Percentiles rank a stretch among this genome's conserved stretches.
Evolutionary conservation across 441 rosid species (phyloP).

Genomic region (Pelargonium fulgidum): DNA sequence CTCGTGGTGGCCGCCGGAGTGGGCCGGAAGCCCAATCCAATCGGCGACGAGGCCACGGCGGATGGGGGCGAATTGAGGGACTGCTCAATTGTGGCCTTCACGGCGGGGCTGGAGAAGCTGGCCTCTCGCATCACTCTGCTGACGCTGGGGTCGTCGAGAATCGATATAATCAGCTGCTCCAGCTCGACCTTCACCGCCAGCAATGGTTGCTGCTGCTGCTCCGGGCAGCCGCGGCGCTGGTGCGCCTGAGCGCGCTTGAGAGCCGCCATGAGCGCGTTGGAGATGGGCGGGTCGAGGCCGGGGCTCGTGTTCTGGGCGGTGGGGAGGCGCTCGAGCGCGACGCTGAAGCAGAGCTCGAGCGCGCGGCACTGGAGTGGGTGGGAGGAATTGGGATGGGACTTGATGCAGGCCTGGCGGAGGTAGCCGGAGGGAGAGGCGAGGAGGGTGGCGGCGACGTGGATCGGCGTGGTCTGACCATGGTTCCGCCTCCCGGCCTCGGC

Average conservation of each 20-base stretch:
- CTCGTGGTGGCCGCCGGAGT: conserved; percentile 20
- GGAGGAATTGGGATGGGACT: conserved; percentile 46
- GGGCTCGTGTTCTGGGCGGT: conserved; percentile 55
- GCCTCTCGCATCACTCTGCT: conserved; percentile 95
- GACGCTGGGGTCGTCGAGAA: conserved; percentile 88
- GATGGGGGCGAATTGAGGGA: conserved; percentile 57
- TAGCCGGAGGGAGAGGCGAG: conserved; percentile 59
- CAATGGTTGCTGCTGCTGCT: conserved; percentile 70
- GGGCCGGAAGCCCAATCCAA: conserved; percentile 38
- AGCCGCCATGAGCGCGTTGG: conserved; percentile 79
- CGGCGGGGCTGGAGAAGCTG: conserved; percentile 75
- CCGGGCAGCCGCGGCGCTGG: conserved; percentile 78
- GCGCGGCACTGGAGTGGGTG: conserved; percentile 84
- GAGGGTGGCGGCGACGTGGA: conserved; percentile 85
- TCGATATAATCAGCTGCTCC: conserved; percentile 75
- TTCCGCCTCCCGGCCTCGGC: conserved; percentile 84
- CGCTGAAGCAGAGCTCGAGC: conserved; percentile 89
- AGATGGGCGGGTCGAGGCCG: conserved; percentile 59
- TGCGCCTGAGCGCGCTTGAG: conserved; percentile 89
- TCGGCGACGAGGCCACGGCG: conserved; percentile 41
- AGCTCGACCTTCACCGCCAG: conserved; percentile 67
- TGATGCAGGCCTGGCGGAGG: conserved; percentile 72
- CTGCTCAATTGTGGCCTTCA: conserved; percentile 62
- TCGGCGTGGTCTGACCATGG: conserved; percentile 96
- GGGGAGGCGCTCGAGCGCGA: conserved; percentile 75